Conservation (phyloP, 306 rosid genomes). For the Prunus dulcis region DNA sequence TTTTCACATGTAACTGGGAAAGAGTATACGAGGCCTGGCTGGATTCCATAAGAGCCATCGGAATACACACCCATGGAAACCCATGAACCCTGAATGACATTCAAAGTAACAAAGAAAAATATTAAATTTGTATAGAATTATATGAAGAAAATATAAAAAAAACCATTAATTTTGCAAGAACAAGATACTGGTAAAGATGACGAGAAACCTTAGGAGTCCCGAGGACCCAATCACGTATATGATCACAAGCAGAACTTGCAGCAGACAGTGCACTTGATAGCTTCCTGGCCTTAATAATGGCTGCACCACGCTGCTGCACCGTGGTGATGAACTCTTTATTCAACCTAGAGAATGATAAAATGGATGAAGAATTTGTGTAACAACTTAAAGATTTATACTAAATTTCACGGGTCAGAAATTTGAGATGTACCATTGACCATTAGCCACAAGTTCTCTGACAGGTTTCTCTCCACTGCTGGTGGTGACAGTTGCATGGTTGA, state of each 20-base stretch:
- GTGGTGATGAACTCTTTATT: constrained; percentile 65
- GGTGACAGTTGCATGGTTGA: constrained; percentile 68
- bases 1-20: constrained; percentile 89
- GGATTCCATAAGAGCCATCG: constrained; percentile 86
- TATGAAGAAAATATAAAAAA: background rate
- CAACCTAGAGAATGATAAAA: constrained; percentile 39
- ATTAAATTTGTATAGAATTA: background rate
- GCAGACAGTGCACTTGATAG: constrained; percentile 63
- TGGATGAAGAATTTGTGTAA: background rate
- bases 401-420: constrained; percentile 5
- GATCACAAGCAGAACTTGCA: constrained; percentile 79
- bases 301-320: constrained; percentile 67
- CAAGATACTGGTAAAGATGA: constrained; percentile 10
- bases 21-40: constrained; percentile 72
- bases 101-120: constrained; percentile 4
- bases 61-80: constrained; percentile 95
- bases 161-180: background rate
- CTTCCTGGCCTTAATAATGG: constrained; percentile 61
- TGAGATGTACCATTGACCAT: constrained; percentile 57
- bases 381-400: background rate
- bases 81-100: constrained; percentile 56
- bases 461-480: constrained; percentile 31
- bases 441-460: constrained; percentile 50
- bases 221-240: constrained; percentile 64
- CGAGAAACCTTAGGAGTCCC: constrained; percentile 61